Percentiles rank a stretch among this genome's conserved stretches.
Evolutionary conservation across 2,329 filamentous ascomycete genomes (phyloP).

Genomic region (Clarireedia monteithiana): DNA sequence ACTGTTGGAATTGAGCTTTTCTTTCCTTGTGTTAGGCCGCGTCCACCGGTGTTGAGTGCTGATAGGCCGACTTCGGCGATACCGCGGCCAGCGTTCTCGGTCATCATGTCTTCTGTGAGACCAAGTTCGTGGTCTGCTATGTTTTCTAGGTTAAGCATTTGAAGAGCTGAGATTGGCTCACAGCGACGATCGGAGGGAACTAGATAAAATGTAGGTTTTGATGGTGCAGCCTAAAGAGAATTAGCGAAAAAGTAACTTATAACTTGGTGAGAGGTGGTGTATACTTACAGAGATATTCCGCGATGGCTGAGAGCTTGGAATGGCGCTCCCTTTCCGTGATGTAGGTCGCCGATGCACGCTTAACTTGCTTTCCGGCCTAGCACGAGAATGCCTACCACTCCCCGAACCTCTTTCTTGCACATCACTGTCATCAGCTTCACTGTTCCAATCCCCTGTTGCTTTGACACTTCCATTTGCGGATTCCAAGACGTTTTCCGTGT

Average conservation of each 20-base stretch:
- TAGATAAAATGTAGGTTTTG: slow-evolving; percentile 39
- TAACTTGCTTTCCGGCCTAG: slow-evolving; percentile 31
- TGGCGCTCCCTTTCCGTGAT: slow-evolving; percentile 27
- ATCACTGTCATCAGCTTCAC: slow-evolving; percentile 58
- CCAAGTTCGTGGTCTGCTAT: slow-evolving; percentile 83
- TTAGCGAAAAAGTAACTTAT: slow-evolving; percentile 8
- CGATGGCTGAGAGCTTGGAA: slow-evolving; percentile 17
- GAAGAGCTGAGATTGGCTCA: slow-evolving; percentile 61
- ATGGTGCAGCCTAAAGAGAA: slow-evolving; percentile 15
- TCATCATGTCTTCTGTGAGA: slow-evolving; percentile 81
- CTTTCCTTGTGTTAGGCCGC: slow-evolving; percentile 29
- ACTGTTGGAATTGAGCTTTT: slow-evolving; percentile 32
- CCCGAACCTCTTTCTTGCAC: slow-evolving; percentile 25
- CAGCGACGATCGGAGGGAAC: slow-evolving; percentile 48
- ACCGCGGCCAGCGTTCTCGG: slow-evolving; percentile 82
- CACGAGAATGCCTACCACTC: slow-evolving; percentile 34
- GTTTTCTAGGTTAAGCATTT: slow-evolving; percentile 89
- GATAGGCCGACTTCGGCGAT: slow-evolving; percentile 77
- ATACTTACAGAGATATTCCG: slow-evolving; percentile 24
- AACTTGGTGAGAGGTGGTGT: neutral
- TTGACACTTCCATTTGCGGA: slow-evolving; percentile 33
- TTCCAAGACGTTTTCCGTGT: slow-evolving; percentile 85
- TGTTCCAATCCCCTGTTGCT: slow-evolving; percentile 50
- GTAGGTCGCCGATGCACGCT: slow-evolving; percentile 27
- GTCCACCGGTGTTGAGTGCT: slow-evolving; percentile 44